Base-by-base conservation (phyloP, 495 filamentous ascomycete species). In the Lophiostoma macrostomum region DNA sequence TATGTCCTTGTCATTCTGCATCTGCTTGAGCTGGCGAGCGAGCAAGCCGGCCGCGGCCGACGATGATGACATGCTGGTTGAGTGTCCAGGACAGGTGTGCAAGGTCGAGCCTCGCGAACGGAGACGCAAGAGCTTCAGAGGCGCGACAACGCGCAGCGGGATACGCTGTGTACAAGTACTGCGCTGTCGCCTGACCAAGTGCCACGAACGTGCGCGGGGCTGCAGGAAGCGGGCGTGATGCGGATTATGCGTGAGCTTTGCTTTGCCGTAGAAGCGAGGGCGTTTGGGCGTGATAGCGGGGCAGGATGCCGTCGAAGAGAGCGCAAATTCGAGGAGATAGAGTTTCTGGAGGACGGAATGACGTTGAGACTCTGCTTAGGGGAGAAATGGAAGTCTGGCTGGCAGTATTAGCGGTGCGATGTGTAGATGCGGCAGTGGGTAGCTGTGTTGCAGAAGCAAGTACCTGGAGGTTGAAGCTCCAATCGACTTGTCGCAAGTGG, bases 1-100 rank as follows among this genome's bases (percentile, higher is more conserved):
- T 25, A 96, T 85, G 70, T 95, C 88, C 64, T 88, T 90, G 62
- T 88, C 86, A 13, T 79, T 83, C 69, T 96, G 89, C 81, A 98
- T 96, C 60, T 90, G 81, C 74, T 93, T 93, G 34, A 97, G 79
- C 72, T 98, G 94, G 16, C 87, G 82, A 50, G 75, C 71, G 16
- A 97, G 80, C 60, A 95, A 84, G 44, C 83, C 77, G n/a, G 83
- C 89, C 22, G 88, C 81, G n/a, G 59, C 62, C 0, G 61, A 64
- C 16, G 61, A 64, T 11, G 32, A 50, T 18, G 57, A 49, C 60
- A 63, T 63, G 23, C 1, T 32, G 23, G 29, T 10, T 14, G 25
- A 11, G 49, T 23, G 24, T 10, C 10, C 29, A 34, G 4, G 10
- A n/a, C 13, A 3, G 25, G 3, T 27, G 39, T 39, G 6, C 5